A percentile compares a stretch with the other conserved stretches of the same genome.
Evolutionary conservation across 176 grass and related monocot genomes (phyloP).

Genomic region (Microstegium vimineum): DNA sequence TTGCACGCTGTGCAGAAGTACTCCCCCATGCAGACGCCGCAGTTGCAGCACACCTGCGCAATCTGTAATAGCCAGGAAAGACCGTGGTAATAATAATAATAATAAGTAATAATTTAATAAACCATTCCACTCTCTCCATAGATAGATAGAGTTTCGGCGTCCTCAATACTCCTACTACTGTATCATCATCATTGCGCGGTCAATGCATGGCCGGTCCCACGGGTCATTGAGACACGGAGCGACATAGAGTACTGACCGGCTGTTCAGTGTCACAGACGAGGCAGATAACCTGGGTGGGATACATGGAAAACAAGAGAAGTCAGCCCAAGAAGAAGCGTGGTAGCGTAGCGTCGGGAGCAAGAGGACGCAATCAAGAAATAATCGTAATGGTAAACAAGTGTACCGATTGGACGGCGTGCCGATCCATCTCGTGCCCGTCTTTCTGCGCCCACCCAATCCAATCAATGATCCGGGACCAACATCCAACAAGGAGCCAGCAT

Average conservation of each 20-base stretch:
- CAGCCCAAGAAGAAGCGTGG: background rate
- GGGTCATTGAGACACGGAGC: background rate
- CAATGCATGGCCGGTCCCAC: background rate
- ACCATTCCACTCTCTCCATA: too few relatives aligned
- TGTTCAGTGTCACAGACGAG: slow-evolving; percentile 82
- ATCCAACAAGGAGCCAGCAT: background rate
- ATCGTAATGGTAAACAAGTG: background rate
- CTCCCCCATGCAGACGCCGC: slow-evolving; percentile 80
- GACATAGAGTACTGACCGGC: slow-evolving; percentile 35
- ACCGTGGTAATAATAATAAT: background rate
- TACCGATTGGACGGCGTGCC: slow-evolving; percentile 61
- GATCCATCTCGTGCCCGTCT: slow-evolving; percentile 74
- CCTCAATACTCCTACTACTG: too few relatives aligned
- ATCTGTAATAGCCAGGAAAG: slow-evolving; percentile 27
- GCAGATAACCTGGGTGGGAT: slow-evolving; percentile 51
- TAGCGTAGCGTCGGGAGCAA: background rate
- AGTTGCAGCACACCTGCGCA: slow-evolving; percentile 66
- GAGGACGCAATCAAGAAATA: background rate
- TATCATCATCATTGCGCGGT: background rate
- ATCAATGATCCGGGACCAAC: background rate
- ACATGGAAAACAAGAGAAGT: background rate
- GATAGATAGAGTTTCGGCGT: too few relatives aligned
- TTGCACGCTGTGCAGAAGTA: slow-evolving; percentile 79
- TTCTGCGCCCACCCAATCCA: slow-evolving; percentile 44
- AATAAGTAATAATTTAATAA: too few relatives aligned